Base-by-base conservation (phyloP, 2,329 filamentous ascomycete species). In the Colletotrichum nymphaeae region DNA sequence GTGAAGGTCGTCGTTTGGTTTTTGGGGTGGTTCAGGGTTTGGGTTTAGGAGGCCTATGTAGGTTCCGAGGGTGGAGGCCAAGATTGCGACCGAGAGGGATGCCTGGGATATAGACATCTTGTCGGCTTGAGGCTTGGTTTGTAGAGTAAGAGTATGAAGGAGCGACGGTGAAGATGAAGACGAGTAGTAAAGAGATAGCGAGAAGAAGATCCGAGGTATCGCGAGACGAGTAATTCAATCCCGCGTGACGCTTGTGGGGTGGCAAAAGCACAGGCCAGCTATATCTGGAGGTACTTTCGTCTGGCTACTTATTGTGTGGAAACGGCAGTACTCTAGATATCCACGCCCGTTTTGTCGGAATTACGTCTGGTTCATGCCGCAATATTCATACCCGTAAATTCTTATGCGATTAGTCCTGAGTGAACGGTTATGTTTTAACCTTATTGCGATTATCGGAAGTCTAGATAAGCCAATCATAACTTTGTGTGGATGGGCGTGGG, bases 41-140 rank as follows among this genome's bases (percentile, higher is more conserved):
- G 82, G 82, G 6, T 81, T 80, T 3, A 78, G 77, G 22, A 82
- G 69, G 32, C 78, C 79, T 26, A 78, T 19, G 53, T 81, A 83
- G 14, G 78, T 81, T 3, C 80, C 82, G 16, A 75, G 62, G 9
- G 77, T 69, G 5, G 82, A 80, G 46, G 75, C 75, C 3, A 81
- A 19, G 14, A 83, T 57, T 19, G 63, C 63, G 32, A 65, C 28
- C 11, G 63, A 46, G n/a, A 65, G 52, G 14, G 24, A 57, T 14
- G 35, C 5, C 52, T 65, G 63, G 28, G 32, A 46, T 42, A 46
- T 6, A 4, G 16, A 42, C 63, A 65, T 65, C 5, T 37, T 57
- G n/a, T 4, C 16, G 42, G 19, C 12, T 19, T 49, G 4, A 8
- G 7, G 1, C 42, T 49, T n/a, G 42, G 8, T 2, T 22, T 22